Evolutionary conservation across 2,329 filamentous ascomycete species (phyloP).

Genomic region (Neophaeococcomyces mojaviensis): DNA sequence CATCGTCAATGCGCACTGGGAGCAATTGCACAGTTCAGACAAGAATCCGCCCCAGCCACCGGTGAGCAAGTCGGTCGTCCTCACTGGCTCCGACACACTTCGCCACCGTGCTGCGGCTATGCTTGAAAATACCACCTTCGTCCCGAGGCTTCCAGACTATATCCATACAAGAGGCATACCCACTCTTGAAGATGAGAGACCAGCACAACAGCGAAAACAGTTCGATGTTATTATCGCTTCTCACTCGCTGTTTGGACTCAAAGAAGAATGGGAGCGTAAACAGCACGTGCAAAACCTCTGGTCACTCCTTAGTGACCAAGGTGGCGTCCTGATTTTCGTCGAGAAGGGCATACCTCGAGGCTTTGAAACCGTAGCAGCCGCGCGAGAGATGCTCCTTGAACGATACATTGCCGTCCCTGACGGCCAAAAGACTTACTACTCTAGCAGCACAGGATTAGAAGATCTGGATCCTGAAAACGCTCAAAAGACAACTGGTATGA

Average conservation of each 20-base stretch:
- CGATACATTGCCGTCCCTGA: conserved; percentile 55
- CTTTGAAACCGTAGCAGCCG: conserved; percentile 84
- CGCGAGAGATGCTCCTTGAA: conserved; percentile 69
- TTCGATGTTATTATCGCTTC: conserved; percentile 89
- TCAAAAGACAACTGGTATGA: conserved; percentile 54
- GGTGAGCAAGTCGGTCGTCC: conserved; percentile 68
- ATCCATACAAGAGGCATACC: conserved; percentile 54
- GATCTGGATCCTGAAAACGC: conserved; percentile 24
- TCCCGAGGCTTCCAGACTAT: conserved; percentile 86
- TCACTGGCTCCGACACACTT: conserved; percentile 68
- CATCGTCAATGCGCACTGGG: conserved; percentile 74
- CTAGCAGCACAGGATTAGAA: conserved; percentile 18
- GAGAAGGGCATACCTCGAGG: conserved; percentile 89
- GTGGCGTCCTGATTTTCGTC: conserved; percentile 76
- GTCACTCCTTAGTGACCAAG: conserved; percentile 73
- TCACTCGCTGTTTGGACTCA: conserved; percentile 68
- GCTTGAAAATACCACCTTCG: conserved; percentile 81
- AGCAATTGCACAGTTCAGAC: conserved; percentile 47
- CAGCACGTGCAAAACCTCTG: conserved; percentile 80
- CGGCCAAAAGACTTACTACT: conserved; percentile 29
- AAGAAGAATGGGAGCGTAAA: conserved; percentile 69
- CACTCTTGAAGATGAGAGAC: conserved; percentile 50
- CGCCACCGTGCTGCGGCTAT: conserved; percentile 68
- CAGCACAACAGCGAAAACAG: conserved; percentile 57
- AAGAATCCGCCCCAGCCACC: conserved; percentile 40